phyloP scores from a whole-genome alignment of 345 rosid genomes.

The Citrus mangshanensis region DNA sequence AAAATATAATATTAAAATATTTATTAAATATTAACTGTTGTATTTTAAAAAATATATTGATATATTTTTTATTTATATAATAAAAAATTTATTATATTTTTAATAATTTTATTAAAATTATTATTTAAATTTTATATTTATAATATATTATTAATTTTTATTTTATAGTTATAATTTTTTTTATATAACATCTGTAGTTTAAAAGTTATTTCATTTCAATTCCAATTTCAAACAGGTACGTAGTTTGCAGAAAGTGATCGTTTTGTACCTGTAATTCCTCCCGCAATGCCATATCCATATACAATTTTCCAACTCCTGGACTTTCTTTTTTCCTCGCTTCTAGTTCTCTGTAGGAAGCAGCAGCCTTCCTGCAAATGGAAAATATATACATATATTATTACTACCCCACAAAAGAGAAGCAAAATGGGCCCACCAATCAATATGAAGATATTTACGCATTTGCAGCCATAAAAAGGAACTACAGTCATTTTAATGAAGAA shows the following conservation, averaged over 20 bases:
- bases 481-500: neutral
- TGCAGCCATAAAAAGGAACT: too few relatives aligned
- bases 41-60: rapidly evolving
- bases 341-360: conserved; percentile 66
- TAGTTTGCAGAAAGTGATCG: neutral
- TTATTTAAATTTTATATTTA: too few relatives aligned
- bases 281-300: conserved; percentile 67
- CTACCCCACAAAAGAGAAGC: neutral
- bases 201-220: too few relatives aligned
- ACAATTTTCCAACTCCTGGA: conserved; percentile 54
- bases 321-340: conserved; percentile 68
- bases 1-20: too few relatives aligned
- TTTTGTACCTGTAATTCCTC: conserved; percentile 73
- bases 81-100: too few relatives aligned
- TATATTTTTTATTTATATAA: too few relatives aligned
- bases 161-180: too few relatives aligned
- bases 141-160: too few relatives aligned
- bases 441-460: neutral
- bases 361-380: conserved; percentile 45
- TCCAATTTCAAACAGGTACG: too few relatives aligned
- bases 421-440: neutral
- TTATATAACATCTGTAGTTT: too few relatives aligned
- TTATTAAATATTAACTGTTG: rapidly evolving
- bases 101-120: too few relatives aligned
- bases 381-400: neutral